Evolutionary conservation across 1,284 basidiomycete genomes (phyloP).

Genomic region (Trametes polyzona): DNA sequence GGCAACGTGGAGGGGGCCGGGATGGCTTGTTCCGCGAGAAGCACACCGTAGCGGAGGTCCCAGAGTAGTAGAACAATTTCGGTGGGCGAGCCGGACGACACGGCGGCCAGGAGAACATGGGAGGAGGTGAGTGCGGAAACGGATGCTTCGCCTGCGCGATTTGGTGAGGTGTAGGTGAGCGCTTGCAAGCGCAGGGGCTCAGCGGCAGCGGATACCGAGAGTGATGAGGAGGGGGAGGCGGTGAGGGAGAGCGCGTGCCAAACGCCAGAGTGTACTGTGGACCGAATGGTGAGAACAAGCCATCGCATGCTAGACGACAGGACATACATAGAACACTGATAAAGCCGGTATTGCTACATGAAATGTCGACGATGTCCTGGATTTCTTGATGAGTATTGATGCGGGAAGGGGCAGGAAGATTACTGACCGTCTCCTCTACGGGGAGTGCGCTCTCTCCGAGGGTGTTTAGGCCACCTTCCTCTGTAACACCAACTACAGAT

Average conservation of each 20-base stretch:
- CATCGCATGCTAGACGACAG: background rate
- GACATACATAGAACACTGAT: conserved; percentile 54
- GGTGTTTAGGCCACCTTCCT: conserved; percentile 10
- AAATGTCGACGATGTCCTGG: conserved; percentile 39
- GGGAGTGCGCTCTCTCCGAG: conserved; percentile 26
- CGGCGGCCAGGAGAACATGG: conserved; percentile 61
- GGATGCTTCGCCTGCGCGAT: conserved; percentile 39
- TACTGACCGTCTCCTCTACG: conserved; percentile 24
- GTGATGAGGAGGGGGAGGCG: conserved; percentile 28
- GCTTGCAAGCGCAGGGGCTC: conserved; percentile 44
- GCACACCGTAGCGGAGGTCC: conserved; percentile 73
- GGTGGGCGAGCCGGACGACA: conserved; percentile 42
- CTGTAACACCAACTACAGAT: conserved; percentile 19
- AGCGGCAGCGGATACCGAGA: conserved; percentile 33
- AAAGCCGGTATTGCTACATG: conserved; percentile 53
- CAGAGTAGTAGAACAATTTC: conserved; percentile 66
- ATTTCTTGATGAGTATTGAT: background rate
- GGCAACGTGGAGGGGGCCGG: conserved; percentile 54
- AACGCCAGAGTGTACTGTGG: conserved; percentile 44
- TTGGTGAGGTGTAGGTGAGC: conserved; percentile 35
- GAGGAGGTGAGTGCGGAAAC: conserved; percentile 63
- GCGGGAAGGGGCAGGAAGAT: background rate
- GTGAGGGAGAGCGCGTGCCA: conserved; percentile 54
- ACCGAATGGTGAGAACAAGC: conserved; percentile 3
- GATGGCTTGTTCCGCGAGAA: conserved; percentile 59